These are phyloP conservation scores for Phytophthora lateralis DNA, from an alignment of 352 stramenopile species.

Conservation along the genomic window DNA sequence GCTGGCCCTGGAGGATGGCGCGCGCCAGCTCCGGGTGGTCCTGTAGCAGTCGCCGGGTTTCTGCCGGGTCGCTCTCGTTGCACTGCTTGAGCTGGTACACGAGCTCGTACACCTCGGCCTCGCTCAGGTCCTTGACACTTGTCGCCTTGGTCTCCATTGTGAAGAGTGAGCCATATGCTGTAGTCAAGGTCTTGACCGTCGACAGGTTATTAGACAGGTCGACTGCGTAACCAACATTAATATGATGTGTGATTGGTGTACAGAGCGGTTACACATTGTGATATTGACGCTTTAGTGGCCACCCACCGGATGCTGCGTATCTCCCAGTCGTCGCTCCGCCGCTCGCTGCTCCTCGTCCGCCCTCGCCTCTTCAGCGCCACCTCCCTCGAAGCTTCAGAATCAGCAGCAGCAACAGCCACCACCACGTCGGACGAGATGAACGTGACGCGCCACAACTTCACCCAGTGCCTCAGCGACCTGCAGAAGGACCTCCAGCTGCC, in stretches of 20 bases:
- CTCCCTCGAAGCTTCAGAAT: background rate
- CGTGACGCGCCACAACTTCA: slow-evolving; percentile 84
- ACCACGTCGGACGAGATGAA: slow-evolving; percentile 57
- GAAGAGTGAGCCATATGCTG: slow-evolving; percentile 3
- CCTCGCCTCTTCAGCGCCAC: slow-evolving; percentile 19
- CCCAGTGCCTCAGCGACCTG: slow-evolving; percentile 56
- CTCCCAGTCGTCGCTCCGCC: slow-evolving; percentile 33
- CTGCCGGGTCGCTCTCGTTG: slow-evolving; percentile 77
- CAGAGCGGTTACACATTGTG: background rate
- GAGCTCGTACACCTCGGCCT: slow-evolving; percentile 74
- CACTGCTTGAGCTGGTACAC: slow-evolving; percentile 82
- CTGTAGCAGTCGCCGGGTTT: slow-evolving; percentile 70
- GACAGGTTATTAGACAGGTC: background rate
- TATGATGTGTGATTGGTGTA: slow-evolving; percentile 15
- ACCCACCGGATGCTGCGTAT: slow-evolving; percentile 40
- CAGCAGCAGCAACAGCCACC: background rate
- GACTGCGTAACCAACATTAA: background rate
- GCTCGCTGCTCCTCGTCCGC: slow-evolving; percentile 24
- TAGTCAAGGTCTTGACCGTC: background rate
- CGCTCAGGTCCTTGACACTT: slow-evolving; percentile 56
- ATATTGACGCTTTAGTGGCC: slow-evolving; percentile 17
- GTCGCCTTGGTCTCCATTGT: slow-evolving; percentile 36
- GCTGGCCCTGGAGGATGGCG: slow-evolving; percentile 70
- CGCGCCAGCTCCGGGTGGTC: slow-evolving; percentile 78
- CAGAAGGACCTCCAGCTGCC: slow-evolving; percentile 61